Evolutionary conservation across 306 rosid genomes (phyloP).

Genomic region (Gynostemma pentaphyllum): DNA sequence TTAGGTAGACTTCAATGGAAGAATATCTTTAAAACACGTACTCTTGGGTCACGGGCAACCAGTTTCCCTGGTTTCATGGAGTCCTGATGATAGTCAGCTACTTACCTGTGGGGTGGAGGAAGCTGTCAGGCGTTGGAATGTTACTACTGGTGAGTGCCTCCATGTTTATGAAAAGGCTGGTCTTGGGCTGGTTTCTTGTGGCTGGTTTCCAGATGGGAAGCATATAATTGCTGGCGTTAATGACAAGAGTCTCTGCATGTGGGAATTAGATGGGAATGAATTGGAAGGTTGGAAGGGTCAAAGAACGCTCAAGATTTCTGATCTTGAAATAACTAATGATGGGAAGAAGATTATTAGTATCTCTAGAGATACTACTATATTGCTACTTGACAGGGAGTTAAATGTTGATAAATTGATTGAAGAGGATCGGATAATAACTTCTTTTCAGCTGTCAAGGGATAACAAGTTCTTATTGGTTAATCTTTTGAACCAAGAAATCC

Average conservation of each 20-base stretch:
- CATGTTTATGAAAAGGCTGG: constrained; percentile 73
- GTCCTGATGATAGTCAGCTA: constrained; percentile 79
- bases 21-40: constrained; percentile 54
- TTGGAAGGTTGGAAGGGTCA: constrained; percentile 90
- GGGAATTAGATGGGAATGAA: constrained; percentile 94
- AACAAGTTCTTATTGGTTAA: constrained; percentile 60
- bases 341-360: constrained; percentile 79
- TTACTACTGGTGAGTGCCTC: constrained; percentile 74
- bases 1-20: constrained; percentile 58
- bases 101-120: constrained; percentile 97
- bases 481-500: constrained; percentile 90
- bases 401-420: constrained; percentile 60
- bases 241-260: constrained; percentile 92
- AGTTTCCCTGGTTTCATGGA: constrained; percentile 77
- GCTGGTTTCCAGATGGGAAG: constrained; percentile 92
- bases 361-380: constrained; percentile 40
- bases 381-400: constrained; percentile 69
- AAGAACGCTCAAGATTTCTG: constrained; percentile 73
- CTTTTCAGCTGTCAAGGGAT: constrained; percentile 78
- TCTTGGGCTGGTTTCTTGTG: constrained; percentile 65
- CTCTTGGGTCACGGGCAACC: constrained; percentile 76
- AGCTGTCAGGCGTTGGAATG: constrained; percentile 87
- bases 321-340: constrained; percentile 65
- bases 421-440: constrained; percentile 71
- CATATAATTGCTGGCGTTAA: constrained; percentile 63